These are phyloP conservation scores for Magnusiomyces magnusii DNA, from an alignment of 1,139 yeast genomes.

Conservation along the genomic window DNA sequence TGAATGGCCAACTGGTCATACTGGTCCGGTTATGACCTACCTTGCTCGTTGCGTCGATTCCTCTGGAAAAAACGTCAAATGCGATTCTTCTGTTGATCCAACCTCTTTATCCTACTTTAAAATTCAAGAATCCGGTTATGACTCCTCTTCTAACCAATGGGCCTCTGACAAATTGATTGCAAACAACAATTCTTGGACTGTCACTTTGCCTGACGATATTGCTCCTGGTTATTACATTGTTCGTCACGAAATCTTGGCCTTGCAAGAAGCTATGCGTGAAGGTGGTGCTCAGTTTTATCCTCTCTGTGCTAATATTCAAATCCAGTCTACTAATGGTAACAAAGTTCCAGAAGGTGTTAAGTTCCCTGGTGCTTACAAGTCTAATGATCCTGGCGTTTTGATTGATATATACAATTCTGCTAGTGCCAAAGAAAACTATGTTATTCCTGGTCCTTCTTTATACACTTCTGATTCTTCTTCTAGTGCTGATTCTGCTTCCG, in stretches of 20 bases:
- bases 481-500: not conserved
- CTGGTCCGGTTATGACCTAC: conserved; percentile 15
- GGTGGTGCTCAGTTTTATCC: conserved; percentile 14
- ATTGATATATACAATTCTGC: not conserved
- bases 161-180: conserved; percentile 12
- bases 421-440: not conserved
- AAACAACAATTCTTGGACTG: conserved; percentile 15
- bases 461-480: conserved; percentile 3
- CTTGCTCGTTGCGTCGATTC: conserved; percentile 8
- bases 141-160: conserved; percentile 6
- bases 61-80: not conserved
- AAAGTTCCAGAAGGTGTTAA: conserved; percentile 14
- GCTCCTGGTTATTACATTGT: conserved; percentile 13
- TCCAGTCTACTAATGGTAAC: conserved; percentile 12
- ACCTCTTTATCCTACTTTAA: conserved; percentile 8
- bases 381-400: conserved; percentile 15
- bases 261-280: conserved; percentile 5
- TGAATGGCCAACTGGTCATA: conserved; percentile 12
- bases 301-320: conserved; percentile 12
- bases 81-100: not conserved
- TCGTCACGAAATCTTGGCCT: conserved; percentile 14
- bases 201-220: conserved; percentile 11
- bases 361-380: conserved; percentile 16
- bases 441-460: conserved; percentile 14
- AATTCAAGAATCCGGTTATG: conserved; percentile 13